phyloP scores from a whole-genome alignment of 371 early-diverging fungal genomes.

The Rhizopus delemar region DNA sequence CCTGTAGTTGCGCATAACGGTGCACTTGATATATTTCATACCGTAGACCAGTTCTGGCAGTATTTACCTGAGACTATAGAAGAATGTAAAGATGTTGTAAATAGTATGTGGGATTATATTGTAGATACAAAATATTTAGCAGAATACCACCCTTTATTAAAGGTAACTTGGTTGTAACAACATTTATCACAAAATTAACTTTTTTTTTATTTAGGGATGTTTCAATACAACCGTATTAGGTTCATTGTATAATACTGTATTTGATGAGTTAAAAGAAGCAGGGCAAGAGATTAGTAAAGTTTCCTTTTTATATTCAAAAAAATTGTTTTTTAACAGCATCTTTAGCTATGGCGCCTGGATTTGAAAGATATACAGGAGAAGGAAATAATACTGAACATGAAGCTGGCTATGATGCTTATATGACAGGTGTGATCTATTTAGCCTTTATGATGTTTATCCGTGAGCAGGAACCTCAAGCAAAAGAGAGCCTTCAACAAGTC shows the following conservation, averaged over 20 bases:
- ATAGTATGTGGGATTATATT: constrained; percentile 57
- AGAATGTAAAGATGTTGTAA: constrained; percentile 58
- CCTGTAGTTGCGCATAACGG: constrained; percentile 87
- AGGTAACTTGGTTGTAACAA: constrained; percentile 21
- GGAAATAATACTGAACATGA: constrained; percentile 65
- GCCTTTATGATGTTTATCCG: constrained; percentile 53
- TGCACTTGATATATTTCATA: constrained; percentile 75
- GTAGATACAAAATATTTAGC: constrained; percentile 62
- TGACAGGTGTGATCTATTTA: constrained; percentile 78
- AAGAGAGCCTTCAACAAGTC: background rate
- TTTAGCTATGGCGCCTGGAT: constrained; percentile 37
- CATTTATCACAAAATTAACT: background rate
- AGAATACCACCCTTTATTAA: constrained; percentile 50
- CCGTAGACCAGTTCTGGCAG: constrained; percentile 73
- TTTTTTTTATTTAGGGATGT: constrained; percentile 14
- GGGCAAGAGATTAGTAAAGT: constrained; percentile 49
- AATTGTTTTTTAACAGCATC: background rate
- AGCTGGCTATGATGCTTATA: constrained; percentile 90
- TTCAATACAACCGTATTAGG: constrained; percentile 34
- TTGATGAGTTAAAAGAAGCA: constrained; percentile 27
- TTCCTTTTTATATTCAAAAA: background rate
- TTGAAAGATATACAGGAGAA: constrained; percentile 32
- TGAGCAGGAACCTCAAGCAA: constrained; percentile 15
- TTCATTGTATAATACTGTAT: constrained; percentile 36
- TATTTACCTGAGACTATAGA: constrained; percentile 61